Base-by-base conservation (phyloP, 345 rosid genomes). In the Capsella bursapastoris region DNA sequence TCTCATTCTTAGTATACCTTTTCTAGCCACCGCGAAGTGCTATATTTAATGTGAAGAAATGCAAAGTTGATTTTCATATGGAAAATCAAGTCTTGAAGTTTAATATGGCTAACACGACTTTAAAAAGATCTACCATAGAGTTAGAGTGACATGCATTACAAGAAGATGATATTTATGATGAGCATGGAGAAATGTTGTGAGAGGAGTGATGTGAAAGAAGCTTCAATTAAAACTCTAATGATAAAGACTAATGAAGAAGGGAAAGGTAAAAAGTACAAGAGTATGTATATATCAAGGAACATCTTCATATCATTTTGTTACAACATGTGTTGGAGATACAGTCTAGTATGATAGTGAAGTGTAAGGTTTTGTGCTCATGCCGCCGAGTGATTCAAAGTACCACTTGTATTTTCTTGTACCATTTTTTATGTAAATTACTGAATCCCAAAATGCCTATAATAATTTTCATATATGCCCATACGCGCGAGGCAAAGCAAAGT, bases 401-500 rank as follows among this genome's bases (percentile, higher is more conserved):
- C 8, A n/a, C 18, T 45, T 45, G 18, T 45, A n/a, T 45, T 45
- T 15, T 45, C 8, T 45, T 45, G 50, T n/a, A 6, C 0, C 4
- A 40, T 45, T 45, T 2, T 6, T 45, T 45, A 0, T 45, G 50
- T 47, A 57, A 3, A 22, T 51, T 9, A 66, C 49, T 27, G 12
- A 58, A 47, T 22, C 58, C 57, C 57, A 58, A 70, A 45, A 47
- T 58, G 58, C 18, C 15, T 58, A 45, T 70, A 47, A 12, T 13
- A 48, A 69, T 43, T 43, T 44, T n/a, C 28, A 25, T 48, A 18
- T 18, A 45, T 12, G 62, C 44, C 55, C 45, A 56, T 56, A 43
- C 57, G 55, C 64, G n/a, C 64, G 45, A 69, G 74, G 57, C 16
- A 48, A 70, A 34, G 58, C 15, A 32, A 73, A 45, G 40, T 18